Base-by-base conservation (phyloP, 306 rosid genomes). In the Castanea crenata region DNA sequence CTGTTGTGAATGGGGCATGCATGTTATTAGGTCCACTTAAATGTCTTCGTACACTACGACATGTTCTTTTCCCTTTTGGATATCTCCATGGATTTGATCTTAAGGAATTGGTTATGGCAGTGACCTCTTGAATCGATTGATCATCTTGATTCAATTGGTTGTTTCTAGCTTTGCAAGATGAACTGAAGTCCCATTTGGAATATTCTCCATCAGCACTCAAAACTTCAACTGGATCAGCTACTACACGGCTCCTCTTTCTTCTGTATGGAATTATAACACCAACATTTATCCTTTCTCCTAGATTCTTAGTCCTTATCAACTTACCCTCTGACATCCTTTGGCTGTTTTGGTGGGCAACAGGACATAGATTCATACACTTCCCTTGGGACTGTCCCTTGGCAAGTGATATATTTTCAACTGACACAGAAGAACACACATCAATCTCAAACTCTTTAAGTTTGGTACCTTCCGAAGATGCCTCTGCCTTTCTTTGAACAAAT, bases 11-110 rank as follows among this genome's bases (percentile, higher is more conserved):
- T 55, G 82, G 63, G 73, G 71, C 63, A 73, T 80, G 76, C 54
- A 65, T 27, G 72, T 49, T 52, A 49, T 46, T 51, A 49, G 79
- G 67, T 74, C 63, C 81, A 80, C 61, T 29, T 34, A 78, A 78
- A 87, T 72, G 74, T 21, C 74, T 82, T 58, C n/a, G 79, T 32
- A 54, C 71, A 67, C 71, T 75, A 55, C 78, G 78, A 69, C 80
- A 67, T 78, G 89, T 91, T 87, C 97, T 83, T 82, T 87, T 92
- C 78, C 96, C 83, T 78, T 89, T 86, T 14, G 94, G 89, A 80
- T 80, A 88, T 79, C 71, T 31, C 90, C 87, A 85, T 63, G 74
- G 69, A 51, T 73, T 81, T 14, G 79, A 82, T 21, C 77, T 82
- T 59, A 82, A 80, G 83, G 71, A 21, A 74, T 73, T 80, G 82